These are phyloP conservation scores for Capsicum pubescens DNA, from an alignment of 257 asterid genomes.

Conservation along the genomic window DNA sequence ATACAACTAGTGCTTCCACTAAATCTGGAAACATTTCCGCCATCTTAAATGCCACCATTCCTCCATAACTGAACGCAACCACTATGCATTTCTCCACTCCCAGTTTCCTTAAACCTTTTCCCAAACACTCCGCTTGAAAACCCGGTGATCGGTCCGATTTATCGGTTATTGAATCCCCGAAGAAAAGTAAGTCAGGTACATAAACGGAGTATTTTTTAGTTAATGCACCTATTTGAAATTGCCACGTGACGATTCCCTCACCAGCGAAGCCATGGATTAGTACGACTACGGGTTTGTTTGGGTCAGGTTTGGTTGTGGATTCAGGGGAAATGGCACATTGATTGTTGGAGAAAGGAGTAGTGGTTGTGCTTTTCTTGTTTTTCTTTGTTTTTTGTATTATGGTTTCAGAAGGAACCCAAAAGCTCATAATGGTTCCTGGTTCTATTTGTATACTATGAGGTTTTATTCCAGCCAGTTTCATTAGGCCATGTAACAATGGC, in stretches of 20 bases:
- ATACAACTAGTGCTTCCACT: conserved; percentile 68
- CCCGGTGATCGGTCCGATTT: conserved; percentile 68
- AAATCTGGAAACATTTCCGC: conserved; percentile 73
- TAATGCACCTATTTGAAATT: conserved; percentile 73
- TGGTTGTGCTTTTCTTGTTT: conserved; percentile 36
- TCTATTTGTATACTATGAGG: conserved; percentile 60
- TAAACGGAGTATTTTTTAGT: conserved; percentile 73
- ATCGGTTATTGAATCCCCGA: conserved; percentile 76
- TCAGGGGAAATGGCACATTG: neutral
- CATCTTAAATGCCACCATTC: conserved; percentile 95
- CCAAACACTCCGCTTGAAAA: conserved; percentile 80
- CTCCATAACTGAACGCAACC: conserved; percentile 95
- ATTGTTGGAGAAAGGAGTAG: neutral
- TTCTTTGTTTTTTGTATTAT: conserved; percentile 40
- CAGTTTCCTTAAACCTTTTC: conserved; percentile 60
- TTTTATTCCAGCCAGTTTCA: conserved; percentile 71
- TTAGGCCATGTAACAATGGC: conserved; percentile 60
- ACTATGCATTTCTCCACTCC: conserved; percentile 71
- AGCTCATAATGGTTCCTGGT: conserved; percentile 62
- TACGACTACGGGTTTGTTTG: conserved; percentile 62
- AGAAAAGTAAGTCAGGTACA: conserved; percentile 88
- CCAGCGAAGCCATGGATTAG: conserved; percentile 81
- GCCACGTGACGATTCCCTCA: conserved; percentile 90
- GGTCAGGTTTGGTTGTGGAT: conserved; percentile 38
- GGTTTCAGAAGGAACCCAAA: conserved; percentile 76